Conservation (phyloP, 202 grass and related monocot species). For the Dendrocalamus latiflorus region DNA sequence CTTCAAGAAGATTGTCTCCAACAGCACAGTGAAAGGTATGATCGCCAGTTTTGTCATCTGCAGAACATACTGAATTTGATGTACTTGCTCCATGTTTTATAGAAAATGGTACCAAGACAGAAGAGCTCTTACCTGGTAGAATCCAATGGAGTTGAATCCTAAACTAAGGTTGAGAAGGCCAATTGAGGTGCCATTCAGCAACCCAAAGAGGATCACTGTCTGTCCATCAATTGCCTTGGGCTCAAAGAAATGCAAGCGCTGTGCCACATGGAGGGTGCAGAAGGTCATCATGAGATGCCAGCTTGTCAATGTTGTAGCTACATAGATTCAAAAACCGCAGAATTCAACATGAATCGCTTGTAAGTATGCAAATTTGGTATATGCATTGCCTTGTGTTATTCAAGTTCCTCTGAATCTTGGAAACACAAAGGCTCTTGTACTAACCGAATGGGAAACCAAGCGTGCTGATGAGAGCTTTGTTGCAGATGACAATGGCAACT, state of each 20-base stretch:
- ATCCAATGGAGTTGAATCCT: conserved; percentile 98
- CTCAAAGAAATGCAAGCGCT: conserved; percentile 85
- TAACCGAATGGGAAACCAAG: conserved; percentile 85
- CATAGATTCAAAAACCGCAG: conserved; percentile 24
- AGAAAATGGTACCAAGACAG: background rate
- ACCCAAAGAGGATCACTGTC: conserved; percentile 89
- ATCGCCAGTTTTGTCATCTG: conserved; percentile 99
- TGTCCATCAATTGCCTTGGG: conserved; percentile 76
- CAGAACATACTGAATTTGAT: conserved; percentile 33
- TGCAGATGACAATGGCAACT: conserved; percentile 93
- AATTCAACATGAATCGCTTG: background rate
- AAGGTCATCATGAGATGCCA: conserved; percentile 98
- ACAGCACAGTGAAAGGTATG: conserved; percentile 95
- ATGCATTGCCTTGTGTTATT: conserved; percentile 13
- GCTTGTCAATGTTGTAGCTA: conserved; percentile 97
- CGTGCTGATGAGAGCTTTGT: conserved; percentile 90
- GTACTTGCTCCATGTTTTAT: conserved; percentile 32
- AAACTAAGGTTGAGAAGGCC: conserved; percentile 97
- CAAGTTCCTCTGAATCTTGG: background rate
- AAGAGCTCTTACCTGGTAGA: conserved; percentile 74
- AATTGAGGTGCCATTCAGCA: conserved; percentile 93
- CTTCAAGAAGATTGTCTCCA: conserved; percentile 94
- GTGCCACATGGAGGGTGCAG: conserved; percentile 85
- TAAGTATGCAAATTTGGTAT: conserved; percentile 13
- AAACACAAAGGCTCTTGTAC: conserved; percentile 8